A percentile compares a stretch with the other conserved stretches of the same genome.
Conservation (phyloP, 352 stramenopile species). For the Phytopythium cucurbitacearum region DNA sequence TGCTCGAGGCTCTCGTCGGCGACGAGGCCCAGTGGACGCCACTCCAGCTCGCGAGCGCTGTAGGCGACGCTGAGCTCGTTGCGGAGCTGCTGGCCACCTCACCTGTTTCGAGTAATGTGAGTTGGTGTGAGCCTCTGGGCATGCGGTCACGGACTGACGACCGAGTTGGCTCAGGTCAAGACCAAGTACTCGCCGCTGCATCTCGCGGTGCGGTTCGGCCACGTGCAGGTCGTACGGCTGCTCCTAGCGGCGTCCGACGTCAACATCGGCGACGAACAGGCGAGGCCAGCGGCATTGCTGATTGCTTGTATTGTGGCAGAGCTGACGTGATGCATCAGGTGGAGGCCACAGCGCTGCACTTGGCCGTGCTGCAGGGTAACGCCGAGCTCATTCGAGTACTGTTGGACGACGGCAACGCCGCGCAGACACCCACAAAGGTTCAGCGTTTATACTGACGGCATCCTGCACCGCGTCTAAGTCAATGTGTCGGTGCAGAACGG, state of each 20-base stretch:
- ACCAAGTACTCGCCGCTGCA: constrained; percentile 64
- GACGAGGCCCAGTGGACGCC: constrained; percentile 55
- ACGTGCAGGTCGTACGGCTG: constrained; percentile 42
- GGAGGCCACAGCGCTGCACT: constrained; percentile 49
- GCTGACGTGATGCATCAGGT: constrained; percentile 17
- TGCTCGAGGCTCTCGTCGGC: constrained; percentile 27
- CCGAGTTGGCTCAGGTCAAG: constrained; percentile 32
- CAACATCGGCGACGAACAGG: constrained; percentile 27
- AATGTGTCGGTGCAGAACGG: constrained; percentile 22
- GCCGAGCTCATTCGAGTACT: constrained; percentile 46
- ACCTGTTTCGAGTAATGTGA: constrained; percentile 12
- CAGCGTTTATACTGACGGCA: too few species aligned
- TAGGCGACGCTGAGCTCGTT: constrained; percentile 48
- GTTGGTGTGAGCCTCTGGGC: too few species aligned
- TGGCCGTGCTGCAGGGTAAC: constrained; percentile 55
- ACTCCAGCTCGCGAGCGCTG: constrained; percentile 71
- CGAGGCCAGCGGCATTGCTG: constrained; percentile 5
- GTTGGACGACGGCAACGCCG: constrained; percentile 28
- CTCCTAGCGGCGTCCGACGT: constrained; percentile 25
- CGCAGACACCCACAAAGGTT: constrained; percentile 45
- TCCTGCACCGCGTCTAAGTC: too few species aligned
- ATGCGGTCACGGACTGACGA: not conserved
- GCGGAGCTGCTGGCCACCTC: constrained; percentile 23
- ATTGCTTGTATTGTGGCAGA: not conserved
- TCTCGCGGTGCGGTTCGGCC: constrained; percentile 58